Conservation (phyloP, 1,284 basidiomycete species). For the Ceratobasidium papillatum region DNA sequence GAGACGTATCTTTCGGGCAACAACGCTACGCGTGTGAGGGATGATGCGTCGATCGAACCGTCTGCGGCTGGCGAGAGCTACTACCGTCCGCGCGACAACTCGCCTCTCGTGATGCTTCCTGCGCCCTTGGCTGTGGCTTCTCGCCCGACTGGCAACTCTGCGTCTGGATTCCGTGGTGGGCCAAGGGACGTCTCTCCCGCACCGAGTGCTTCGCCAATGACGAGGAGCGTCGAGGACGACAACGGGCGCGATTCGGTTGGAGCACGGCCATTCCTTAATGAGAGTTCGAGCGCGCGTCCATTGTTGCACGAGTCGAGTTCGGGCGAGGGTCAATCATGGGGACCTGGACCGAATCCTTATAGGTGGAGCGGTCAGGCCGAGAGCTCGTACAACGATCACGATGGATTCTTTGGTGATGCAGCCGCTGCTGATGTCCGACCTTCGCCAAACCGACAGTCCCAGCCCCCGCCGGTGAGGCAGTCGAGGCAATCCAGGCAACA, state of each 20-base stretch:
- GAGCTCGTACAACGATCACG: slow-evolving; percentile 21
- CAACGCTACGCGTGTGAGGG: neutral
- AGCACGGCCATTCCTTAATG: neutral
- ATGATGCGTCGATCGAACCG: slow-evolving; percentile 34
- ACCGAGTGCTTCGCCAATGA: slow-evolving; percentile 21
- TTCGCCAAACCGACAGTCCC: slow-evolving; percentile 9
- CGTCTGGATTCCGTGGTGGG: slow-evolving; percentile 11
- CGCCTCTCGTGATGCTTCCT: slow-evolving; percentile 35
- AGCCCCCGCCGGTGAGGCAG: neutral
- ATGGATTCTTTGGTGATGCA: slow-evolving; percentile 34
- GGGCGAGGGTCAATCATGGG: slow-evolving; percentile 20
- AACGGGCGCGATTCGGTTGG: neutral
- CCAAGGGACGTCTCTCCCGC: slow-evolving; percentile 28
- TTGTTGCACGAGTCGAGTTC: slow-evolving; percentile 37
- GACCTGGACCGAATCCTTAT: slow-evolving; percentile 35
- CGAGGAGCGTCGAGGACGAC: slow-evolving; percentile 16
- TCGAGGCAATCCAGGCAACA: neutral
- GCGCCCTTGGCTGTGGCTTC: slow-evolving; percentile 32
- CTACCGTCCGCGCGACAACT: slow-evolving; percentile 35
- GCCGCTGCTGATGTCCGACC: neutral
- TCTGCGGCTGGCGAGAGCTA: slow-evolving; percentile 7
- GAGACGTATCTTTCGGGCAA: slow-evolving; percentile 62
- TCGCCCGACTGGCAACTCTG: slow-evolving; percentile 4
- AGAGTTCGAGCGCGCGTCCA: slow-evolving; percentile 25
- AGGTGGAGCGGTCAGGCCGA: slow-evolving; percentile 24